Evolutionary conservation across 306 rosid genomes (phyloP).

Genomic region (Abrus precatorius): DNA sequence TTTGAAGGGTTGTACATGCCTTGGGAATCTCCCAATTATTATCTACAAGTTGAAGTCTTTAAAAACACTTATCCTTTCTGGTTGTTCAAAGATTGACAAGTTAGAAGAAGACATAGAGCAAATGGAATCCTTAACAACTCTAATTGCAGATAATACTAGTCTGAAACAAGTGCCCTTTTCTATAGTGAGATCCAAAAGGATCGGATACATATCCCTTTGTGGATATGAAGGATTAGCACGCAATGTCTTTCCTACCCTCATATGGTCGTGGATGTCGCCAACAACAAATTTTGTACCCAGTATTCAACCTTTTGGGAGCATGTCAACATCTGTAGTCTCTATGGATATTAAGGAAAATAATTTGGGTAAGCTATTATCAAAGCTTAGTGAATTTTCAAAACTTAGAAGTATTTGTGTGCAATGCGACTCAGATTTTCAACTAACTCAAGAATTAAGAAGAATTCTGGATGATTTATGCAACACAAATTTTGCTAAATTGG

Average conservation of each 20-base stretch:
- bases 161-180: conserved; percentile 43
- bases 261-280: conserved; percentile 51
- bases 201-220: conserved; percentile 44
- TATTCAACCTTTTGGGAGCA: neutral
- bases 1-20: conserved; percentile 41
- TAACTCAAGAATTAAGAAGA: neutral
- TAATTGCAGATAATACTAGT: conserved; percentile 49
- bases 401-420: conserved; percentile 7
- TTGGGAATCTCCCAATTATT: conserved; percentile 17
- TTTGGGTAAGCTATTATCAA: neutral
- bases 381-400: neutral
- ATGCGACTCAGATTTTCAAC: neutral
- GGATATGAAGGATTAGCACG: conserved; percentile 48
- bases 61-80: conserved; percentile 54
- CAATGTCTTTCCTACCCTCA: conserved; percentile 44
- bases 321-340: neutral
- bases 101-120: conserved; percentile 53
- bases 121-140: conserved; percentile 54
- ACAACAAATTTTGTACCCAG: neutral
- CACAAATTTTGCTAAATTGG: neutral
- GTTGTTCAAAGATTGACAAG: conserved; percentile 51
- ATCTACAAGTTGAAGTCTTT: conserved; percentile 50
- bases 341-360: neutral
- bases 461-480: neutral
- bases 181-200: conserved; percentile 19